Evolutionary conservation across 208 protist genomes (phyloP), one percentile per base, ranked within the genome.

Genomic region (Crithidia brevicula): DNA sequence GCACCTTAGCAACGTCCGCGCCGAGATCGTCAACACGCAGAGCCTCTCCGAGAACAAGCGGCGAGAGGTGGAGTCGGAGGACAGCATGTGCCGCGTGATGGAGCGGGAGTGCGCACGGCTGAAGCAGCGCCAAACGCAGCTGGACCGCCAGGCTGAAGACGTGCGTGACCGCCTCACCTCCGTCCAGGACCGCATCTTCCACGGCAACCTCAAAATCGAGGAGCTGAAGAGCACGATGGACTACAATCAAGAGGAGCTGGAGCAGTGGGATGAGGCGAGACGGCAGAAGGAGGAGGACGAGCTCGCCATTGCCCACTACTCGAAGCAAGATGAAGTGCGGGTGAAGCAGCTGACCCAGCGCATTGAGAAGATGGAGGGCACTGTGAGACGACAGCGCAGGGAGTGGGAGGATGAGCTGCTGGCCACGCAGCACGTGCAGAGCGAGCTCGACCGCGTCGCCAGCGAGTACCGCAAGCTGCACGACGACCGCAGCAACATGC

Each of bases 231-330:
- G 72, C 0, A 81, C 93, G n/a, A 90, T 98, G 89, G 83, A 88
- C 68, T 96, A 94, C 80, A 96, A 98, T 72, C 93, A 98, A 73
- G 92, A 98, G 53, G 92, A 98, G 79, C 77, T 98, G 4, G 93
- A 98, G 74, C 94, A 98, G 82, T 98, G 96, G 95, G 90, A 96
- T 54, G 50, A 95, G 40, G 96, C 96, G 1, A 79, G 86, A 23
- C 65, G 82, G 49, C 96, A 98, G 67, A 98, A 98, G 78, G 94
- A 98, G 67, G 93, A 97, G 67, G 95, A 98, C 75, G 88, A 86
- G 51, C 61, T 95, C n/a, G 92, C 86, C 58, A 84, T 98, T 20
- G 82, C 91, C 43, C 89, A 89, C 49, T 98, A 98, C 80, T 69
- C 74, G 15, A 93, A 94, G 63, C 77, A 89, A 46, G 97, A 98